Conservation (phyloP, 208 protist species). For the Leishmania braziliensis region DNA sequence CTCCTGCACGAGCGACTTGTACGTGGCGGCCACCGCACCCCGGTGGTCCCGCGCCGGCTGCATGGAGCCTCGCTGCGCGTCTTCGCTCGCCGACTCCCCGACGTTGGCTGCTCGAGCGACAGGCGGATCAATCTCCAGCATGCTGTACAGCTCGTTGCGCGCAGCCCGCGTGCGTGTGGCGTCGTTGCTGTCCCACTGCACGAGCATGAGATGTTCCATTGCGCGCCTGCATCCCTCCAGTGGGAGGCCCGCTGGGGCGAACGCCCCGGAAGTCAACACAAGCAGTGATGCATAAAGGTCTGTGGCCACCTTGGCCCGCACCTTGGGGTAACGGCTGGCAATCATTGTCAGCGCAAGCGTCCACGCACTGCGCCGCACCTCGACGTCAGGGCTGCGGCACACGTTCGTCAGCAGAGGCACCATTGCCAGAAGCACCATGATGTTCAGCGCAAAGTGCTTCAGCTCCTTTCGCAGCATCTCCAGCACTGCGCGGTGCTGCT, state of each 20-base stretch:
- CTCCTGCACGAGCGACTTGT: constrained; percentile 82
- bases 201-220: constrained; percentile 60
- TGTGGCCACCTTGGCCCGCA: constrained; percentile 77
- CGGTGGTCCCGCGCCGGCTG: constrained; percentile 12
- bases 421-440: constrained; percentile 77
- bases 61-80: constrained; percentile 20
- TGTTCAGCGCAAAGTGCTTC: constrained; percentile 73
- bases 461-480: constrained; percentile 70
- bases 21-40: constrained; percentile 64
- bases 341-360: constrained; percentile 82
- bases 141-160: constrained; percentile 78
- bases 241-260: not conserved
- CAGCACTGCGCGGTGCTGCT: constrained; percentile 51
- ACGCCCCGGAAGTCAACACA: constrained; percentile 46
- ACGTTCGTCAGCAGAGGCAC: constrained; percentile 64
- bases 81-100: constrained; percentile 1
- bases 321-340: constrained; percentile 92
- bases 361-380: constrained; percentile 64
- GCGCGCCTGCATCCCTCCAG: constrained; percentile 41
- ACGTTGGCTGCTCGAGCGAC: not conserved
- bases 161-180: constrained; percentile 54
- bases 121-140: constrained; percentile 65
- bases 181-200: constrained; percentile 85
- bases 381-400: constrained; percentile 57
- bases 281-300: constrained; percentile 91